Percentiles rank a stretch among this genome's conserved stretches.
phyloP scores from a whole-genome alignment of 2,329 filamentous ascomycete genomes.

The Aureobasidium sp. region DNA sequence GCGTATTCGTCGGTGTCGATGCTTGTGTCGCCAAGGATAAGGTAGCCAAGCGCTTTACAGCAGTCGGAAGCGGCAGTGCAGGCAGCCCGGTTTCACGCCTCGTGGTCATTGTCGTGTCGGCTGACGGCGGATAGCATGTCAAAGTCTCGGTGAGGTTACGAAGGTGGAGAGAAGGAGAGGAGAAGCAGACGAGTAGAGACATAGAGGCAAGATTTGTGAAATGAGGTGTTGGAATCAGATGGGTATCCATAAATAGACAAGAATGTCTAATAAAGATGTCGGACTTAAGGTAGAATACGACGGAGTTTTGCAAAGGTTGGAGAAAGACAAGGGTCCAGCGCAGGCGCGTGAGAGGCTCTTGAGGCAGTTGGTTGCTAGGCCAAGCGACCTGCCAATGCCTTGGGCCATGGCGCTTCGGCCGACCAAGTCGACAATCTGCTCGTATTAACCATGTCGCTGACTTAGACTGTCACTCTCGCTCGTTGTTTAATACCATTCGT shows the following conservation, averaged over 20 bases:
- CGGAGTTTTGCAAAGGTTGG: background rate
- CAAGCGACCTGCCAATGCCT: background rate
- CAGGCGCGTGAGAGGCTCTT: background rate
- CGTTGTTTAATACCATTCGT: background rate
- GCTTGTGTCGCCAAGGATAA: background rate
- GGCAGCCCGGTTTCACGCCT: background rate
- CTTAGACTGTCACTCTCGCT: background rate
- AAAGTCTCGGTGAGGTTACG: background rate
- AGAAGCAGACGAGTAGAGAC: background rate
- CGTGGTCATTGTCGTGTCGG: background rate
- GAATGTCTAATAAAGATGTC: background rate
- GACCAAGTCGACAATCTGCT: background rate
- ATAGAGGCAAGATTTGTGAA: background rate
- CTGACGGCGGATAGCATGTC: background rate
- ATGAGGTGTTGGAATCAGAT: background rate
- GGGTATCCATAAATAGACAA: background rate
- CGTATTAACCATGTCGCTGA: background rate
- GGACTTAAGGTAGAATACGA: background rate
- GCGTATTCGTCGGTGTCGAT: background rate
- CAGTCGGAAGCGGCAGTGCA: background rate
- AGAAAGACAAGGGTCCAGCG: background rate
- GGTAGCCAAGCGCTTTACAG: background rate
- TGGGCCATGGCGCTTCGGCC: constrained; percentile 5
- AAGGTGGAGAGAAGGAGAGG: background rate
- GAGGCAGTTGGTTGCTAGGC: constrained; percentile 3